Evolutionary conservation across 768 basidiomycete species (phyloP).

Genomic region (Tulasnella sp.): DNA sequence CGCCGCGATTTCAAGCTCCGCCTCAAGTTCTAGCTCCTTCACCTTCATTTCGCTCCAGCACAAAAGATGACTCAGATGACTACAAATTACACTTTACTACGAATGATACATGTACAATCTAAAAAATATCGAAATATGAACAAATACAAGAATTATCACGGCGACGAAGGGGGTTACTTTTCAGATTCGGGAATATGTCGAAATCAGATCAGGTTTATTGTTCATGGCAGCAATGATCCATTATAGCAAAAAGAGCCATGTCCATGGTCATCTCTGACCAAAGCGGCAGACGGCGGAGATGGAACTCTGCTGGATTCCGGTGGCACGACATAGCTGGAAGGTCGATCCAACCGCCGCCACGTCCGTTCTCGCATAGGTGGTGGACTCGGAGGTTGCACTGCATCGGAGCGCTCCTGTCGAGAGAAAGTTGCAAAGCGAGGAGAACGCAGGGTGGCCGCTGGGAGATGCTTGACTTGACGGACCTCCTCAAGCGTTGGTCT

Average conservation of each 20-base stretch:
- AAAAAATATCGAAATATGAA: background rate
- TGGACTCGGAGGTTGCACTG: background rate
- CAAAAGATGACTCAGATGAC: constrained; percentile 12
- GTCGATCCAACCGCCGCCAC: background rate
- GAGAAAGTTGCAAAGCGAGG: background rate
- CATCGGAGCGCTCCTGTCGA: background rate
- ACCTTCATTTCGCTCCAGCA: background rate
- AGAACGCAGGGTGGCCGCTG: background rate
- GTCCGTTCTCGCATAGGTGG: constrained; percentile 1
- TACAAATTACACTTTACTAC: background rate
- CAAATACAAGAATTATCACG: background rate
- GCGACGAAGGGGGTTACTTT: background rate
- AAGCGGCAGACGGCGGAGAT: background rate
- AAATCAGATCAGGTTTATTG: background rate
- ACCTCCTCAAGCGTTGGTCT: constrained; percentile 7
- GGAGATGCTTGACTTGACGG: constrained; percentile 4
- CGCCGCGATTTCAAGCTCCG: constrained; percentile 12
- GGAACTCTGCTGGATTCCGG: background rate
- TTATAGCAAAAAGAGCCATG: background rate
- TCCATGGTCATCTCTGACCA: constrained; percentile 9
- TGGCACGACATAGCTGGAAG: background rate
- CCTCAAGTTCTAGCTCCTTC: background rate
- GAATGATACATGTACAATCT: background rate
- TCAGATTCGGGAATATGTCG: background rate
- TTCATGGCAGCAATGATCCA: constrained; percentile 2